Conservation (phyloP, 1,284 basidiomycete genomes). For the Vanrija humicola region DNA sequence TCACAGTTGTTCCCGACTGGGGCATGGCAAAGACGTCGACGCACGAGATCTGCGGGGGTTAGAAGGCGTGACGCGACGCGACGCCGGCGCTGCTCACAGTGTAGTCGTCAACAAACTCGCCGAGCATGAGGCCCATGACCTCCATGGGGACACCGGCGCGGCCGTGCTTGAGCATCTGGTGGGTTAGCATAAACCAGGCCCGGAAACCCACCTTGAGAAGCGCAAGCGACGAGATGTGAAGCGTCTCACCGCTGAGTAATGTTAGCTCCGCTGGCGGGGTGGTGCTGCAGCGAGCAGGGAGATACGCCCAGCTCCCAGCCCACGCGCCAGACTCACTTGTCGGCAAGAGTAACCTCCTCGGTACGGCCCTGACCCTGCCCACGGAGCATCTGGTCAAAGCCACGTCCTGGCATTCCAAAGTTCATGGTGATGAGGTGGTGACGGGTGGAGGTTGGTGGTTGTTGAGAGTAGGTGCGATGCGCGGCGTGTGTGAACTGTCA, state of each 20-base stretch:
- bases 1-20: slow-evolving; percentile 96
- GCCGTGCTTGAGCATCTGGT: slow-evolving; percentile 97
- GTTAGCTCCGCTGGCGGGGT: background rate
- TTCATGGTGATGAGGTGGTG: slow-evolving; percentile 3
- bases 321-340: slow-evolving; percentile 42
- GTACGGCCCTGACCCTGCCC: slow-evolving; percentile 10
- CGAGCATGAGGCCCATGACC: slow-evolving; percentile 99
- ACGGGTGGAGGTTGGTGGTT: too few relatives aligned
- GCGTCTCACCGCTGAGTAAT: slow-evolving; percentile 67
- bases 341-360: slow-evolving; percentile 44
- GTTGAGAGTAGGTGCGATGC: too few relatives aligned
- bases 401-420: slow-evolving; percentile 1
- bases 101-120: slow-evolving; percentile 98
- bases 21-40: slow-evolving; percentile 99
- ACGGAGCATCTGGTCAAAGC: slow-evolving; percentile 4
- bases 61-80: background rate
- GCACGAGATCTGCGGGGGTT: slow-evolving; percentile 57
- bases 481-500: too few relatives aligned
- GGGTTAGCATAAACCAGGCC: background rate
- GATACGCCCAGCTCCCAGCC: too few relatives aligned
- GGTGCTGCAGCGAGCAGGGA: too few relatives aligned
- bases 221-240: slow-evolving; percentile 91
- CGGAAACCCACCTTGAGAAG: slow-evolving; percentile 69
- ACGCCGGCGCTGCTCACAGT: slow-evolving; percentile 57
- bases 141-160: slow-evolving; percentile 99